A percentile compares a stretch with the other conserved stretches of the same genome.
Evolutionary conservation across 2,329 filamentous ascomycete species (phyloP).

Genomic region (Lizonia empirigonia): DNA sequence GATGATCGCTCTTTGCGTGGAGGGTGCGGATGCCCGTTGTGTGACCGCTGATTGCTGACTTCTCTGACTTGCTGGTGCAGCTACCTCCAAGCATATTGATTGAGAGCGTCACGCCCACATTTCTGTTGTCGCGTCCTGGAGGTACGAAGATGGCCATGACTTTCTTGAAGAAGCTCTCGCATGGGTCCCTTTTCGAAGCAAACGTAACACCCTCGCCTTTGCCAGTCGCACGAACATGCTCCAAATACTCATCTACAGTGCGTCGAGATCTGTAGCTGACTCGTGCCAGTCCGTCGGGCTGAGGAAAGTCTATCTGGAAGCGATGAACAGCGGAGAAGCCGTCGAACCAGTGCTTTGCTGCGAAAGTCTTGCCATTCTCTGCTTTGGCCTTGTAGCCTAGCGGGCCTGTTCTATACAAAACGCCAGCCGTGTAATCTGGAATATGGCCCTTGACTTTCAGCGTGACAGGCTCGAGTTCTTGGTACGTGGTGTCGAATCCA

Average conservation of each 20-base stretch:
- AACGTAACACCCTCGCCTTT: slow-evolving; percentile 65
- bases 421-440: slow-evolving; percentile 72
- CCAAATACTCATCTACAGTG: slow-evolving; percentile 68
- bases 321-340: slow-evolving; percentile 73
- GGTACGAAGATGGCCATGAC: slow-evolving; percentile 65
- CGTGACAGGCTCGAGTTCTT: slow-evolving; percentile 68
- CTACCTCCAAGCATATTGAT: slow-evolving; percentile 65
- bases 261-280: slow-evolving; percentile 75
- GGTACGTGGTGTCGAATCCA: slow-evolving; percentile 67
- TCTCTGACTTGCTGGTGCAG: slow-evolving; percentile 9
- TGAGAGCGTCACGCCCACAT: slow-evolving; percentile 70
- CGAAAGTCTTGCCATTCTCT: slow-evolving; percentile 62
- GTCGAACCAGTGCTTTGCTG: slow-evolving; percentile 80
- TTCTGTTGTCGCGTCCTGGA: slow-evolving; percentile 50
- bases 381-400: slow-evolving; percentile 69
- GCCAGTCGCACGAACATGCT: slow-evolving; percentile 66
- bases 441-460: slow-evolving; percentile 69
- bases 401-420: slow-evolving; percentile 71
- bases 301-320: slow-evolving; percentile 67
- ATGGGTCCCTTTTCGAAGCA: slow-evolving; percentile 74
- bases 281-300: slow-evolving; percentile 40
- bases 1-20: slow-evolving; percentile 65
- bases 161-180: slow-evolving; percentile 74
- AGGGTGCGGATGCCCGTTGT: slow-evolving; percentile 55
- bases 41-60: slow-evolving; percentile 27